Percentiles rank a stretch among this genome's conserved stretches.
phyloP scores from a whole-genome alignment of 805 yeast genomes.

The Alloascoidea hylecoeti region DNA sequence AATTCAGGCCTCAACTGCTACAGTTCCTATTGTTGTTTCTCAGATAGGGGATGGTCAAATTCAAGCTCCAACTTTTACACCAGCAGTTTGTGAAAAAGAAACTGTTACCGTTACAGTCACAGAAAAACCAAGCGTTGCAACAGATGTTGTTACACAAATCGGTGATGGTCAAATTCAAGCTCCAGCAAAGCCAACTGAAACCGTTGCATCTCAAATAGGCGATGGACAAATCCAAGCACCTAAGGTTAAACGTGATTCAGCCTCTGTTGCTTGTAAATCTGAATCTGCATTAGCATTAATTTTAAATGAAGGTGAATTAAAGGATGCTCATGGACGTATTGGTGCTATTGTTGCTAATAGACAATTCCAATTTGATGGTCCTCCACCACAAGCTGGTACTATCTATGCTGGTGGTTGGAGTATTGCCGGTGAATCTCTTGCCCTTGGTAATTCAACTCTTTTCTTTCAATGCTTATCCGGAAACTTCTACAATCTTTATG shows the following conservation, averaged over 20 bases:
- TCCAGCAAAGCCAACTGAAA: slow-evolving; percentile 7
- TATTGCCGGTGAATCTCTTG: slow-evolving; percentile 36
- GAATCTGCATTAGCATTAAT: slow-evolving; percentile 39
- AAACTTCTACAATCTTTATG: slow-evolving; percentile 67
- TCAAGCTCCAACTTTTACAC: slow-evolving; percentile 23
- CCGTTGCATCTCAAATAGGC: slow-evolving; percentile 10
- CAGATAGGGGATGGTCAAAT: slow-evolving; percentile 36
- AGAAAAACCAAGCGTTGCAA: slow-evolving; percentile 9
- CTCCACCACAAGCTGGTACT: slow-evolving; percentile 73
- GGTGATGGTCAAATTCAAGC: slow-evolving; percentile 27
- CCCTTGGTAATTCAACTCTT: slow-evolving; percentile 42
- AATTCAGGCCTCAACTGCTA: slow-evolving; percentile 32
- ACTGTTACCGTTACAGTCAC: slow-evolving; percentile 15
- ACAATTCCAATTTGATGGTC: slow-evolving; percentile 73
- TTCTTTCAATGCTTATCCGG: slow-evolving; percentile 72
- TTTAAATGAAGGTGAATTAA: slow-evolving; percentile 34
- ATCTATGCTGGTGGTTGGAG: slow-evolving; percentile 50
- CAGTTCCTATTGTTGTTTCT: slow-evolving; percentile 20
- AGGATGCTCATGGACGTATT: slow-evolving; percentile 49
- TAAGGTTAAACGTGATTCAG: not conserved
- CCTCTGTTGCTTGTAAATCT: slow-evolving; percentile 27
- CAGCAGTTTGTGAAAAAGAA: slow-evolving; percentile 17
- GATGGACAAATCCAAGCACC: slow-evolving; percentile 17
- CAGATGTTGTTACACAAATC: slow-evolving; percentile 20
- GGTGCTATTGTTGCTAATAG: slow-evolving; percentile 74